phyloP scores from a whole-genome alignment of 768 basidiomycete genomes.

The Pulveroboletus sp. region DNA sequence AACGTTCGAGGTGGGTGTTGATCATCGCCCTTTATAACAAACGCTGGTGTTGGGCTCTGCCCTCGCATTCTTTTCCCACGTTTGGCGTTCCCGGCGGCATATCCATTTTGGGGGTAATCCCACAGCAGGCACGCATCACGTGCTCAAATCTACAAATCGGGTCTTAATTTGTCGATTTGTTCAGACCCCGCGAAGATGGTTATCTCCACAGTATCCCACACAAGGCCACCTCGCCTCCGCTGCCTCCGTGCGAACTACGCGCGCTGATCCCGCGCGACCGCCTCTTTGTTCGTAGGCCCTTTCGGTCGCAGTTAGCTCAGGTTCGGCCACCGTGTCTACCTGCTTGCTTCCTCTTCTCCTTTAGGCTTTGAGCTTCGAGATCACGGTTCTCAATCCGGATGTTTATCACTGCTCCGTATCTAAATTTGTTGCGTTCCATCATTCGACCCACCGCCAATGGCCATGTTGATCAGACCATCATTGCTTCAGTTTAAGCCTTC shows the following conservation, averaged over 20 bases:
- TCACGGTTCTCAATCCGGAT: background rate
- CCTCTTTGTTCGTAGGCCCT: constrained; percentile 2
- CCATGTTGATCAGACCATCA: background rate
- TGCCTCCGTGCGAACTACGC: background rate
- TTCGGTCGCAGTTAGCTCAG: constrained; percentile 4
- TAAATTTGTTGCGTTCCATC: background rate
- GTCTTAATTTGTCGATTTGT: constrained; percentile 10
- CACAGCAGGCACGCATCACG: constrained; percentile 31
- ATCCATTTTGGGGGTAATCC: constrained; percentile 22
- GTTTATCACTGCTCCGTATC: background rate
- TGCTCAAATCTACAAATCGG: constrained; percentile 16
- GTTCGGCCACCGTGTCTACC: constrained; percentile 7
- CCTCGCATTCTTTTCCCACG: constrained; percentile 33
- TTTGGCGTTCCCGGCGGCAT: constrained; percentile 34
- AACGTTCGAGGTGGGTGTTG: constrained; percentile 36
- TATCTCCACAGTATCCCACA: constrained; percentile 12
- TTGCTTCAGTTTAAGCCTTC: background rate
- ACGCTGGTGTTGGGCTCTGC: constrained; percentile 34
- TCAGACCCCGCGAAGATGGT: constrained; percentile 23
- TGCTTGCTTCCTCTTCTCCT: background rate
- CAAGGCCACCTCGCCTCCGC: constrained; percentile 6
- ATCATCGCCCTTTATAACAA: constrained; percentile 39
- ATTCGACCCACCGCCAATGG: background rate
- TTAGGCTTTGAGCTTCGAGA: background rate
- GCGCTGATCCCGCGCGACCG: no score